Evolutionary conservation across 2,329 filamentous ascomycete genomes (phyloP).

Genomic region (Beauveria medogensis): DNA sequence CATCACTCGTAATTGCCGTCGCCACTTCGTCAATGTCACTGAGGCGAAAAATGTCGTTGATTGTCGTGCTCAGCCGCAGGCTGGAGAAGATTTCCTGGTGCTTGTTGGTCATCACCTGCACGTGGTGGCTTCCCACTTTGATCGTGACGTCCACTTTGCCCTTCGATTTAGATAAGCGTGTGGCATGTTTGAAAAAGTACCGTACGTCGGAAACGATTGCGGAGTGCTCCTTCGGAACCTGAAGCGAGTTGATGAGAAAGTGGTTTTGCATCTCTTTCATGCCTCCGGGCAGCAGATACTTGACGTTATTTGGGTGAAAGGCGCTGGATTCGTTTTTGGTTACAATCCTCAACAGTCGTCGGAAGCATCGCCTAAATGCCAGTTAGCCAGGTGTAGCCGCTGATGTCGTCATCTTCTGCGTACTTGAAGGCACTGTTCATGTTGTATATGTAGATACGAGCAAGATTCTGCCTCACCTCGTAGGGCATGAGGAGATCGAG

Average conservation of each 20-base stretch:
- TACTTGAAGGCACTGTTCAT: conserved; percentile 64
- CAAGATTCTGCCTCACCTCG: conserved; percentile 51
- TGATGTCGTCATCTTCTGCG: conserved; percentile 11
- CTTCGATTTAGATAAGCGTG: conserved; percentile 57
- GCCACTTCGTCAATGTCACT: conserved; percentile 60
- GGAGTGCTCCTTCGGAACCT: conserved; percentile 62
- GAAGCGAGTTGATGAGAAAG: conserved; percentile 58
- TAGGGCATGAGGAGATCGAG: conserved; percentile 54
- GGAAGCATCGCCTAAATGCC: conserved; percentile 48
- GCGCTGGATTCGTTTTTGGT: conserved; percentile 52
- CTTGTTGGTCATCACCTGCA: conserved; percentile 61
- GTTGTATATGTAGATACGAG: conserved; percentile 61
- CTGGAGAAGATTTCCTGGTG: conserved; percentile 61
- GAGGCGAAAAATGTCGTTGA: conserved; percentile 63
- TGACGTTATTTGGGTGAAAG: conserved; percentile 56
- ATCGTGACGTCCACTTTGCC: conserved; percentile 63
- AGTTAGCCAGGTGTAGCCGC: not conserved
- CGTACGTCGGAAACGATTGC: conserved; percentile 59
- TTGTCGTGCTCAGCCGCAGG: conserved; percentile 51
- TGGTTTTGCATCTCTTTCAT: conserved; percentile 57
- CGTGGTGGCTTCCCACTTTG: conserved; percentile 61
- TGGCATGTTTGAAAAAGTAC: conserved; percentile 58
- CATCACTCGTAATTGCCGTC: conserved; percentile 55
- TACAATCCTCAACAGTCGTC: conserved; percentile 53
- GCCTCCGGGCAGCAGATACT: conserved; percentile 58